Evolutionary conservation across 352 stramenopile species (phyloP), one percentile per base, ranked within the genome.

Genomic region (Pythium brachiatum): DNA sequence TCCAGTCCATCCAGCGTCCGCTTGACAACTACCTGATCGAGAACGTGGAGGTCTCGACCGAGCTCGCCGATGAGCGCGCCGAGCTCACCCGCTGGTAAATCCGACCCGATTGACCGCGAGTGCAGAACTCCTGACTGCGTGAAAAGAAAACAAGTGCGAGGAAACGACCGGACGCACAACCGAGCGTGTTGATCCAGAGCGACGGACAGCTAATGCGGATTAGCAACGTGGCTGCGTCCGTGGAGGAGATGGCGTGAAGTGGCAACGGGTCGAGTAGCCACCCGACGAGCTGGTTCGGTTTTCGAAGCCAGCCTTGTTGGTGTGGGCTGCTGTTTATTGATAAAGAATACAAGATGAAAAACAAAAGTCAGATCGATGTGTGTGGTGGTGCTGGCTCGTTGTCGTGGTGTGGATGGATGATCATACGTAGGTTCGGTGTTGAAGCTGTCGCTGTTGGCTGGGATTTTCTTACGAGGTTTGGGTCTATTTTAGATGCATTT

Each of bases 81-180:
- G 78, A 89, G 57, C 80, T 95, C 55, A 93, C 86, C 56, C 81
- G 85, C 36, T 95, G 86, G 83, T 95, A 92, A 87, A 67, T 53
- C 57, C 36, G 18, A 16, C 15, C 18, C 23, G 23, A 39, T 9
- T 11, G 9, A 34, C 29, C 29, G 29, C 29, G 29, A 34, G 29
- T 34, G 29, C 29, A 36, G 16, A 39, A 15, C 3, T 7, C 12
- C 12, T 20, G 26, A 27, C 15, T 48, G 20, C 41, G 41, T 27
- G 41, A 48, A 48, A 46, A 21, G 38, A 46, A n/a, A 21, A 53
- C 16, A 9, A 34, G 29, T 34, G 29, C 29, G 29, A 34, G 29
- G 15, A 23, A 18, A 29, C 29, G 27, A 29, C 27, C 20, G 29
- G 7, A n/a, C n/a, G n/a, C 7, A n/a, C 20, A 25, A 8, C 8